Percentiles rank a stretch among this genome's conserved stretches.
These are phyloP conservation scores for Sporothrix brunneoviolacea DNA, from an alignment of 2,329 filamentous ascomycete species.

Conservation along the genomic window DNA sequence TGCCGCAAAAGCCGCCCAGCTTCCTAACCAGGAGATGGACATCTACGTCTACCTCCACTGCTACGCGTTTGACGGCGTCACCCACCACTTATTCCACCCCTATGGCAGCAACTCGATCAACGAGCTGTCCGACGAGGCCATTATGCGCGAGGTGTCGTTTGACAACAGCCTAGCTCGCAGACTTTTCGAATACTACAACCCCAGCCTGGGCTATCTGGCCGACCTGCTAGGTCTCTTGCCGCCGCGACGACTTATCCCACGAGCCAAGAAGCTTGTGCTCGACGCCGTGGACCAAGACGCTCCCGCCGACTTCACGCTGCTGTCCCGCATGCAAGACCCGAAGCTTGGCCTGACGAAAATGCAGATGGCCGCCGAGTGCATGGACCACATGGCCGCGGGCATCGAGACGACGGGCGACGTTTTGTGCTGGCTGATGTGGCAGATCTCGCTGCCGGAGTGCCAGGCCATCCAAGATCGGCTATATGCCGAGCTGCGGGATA, in stretches of 20 bases:
- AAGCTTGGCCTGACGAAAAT: constrained; percentile 37
- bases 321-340: constrained; percentile 47
- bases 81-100: constrained; percentile 62
- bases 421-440: constrained; percentile 64
- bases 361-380: constrained; percentile 59
- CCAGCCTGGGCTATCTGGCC: constrained; percentile 40
- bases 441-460: constrained; percentile 55
- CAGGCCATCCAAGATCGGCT: constrained; percentile 44
- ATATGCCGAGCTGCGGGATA: constrained; percentile 41
- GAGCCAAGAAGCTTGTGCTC: constrained; percentile 53
- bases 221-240: constrained; percentile 38
- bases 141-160: constrained; percentile 63
- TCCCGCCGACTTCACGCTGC: constrained; percentile 47
- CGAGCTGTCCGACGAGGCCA: constrained; percentile 47
- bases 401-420: constrained; percentile 68
- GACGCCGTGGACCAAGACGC: constrained; percentile 39
- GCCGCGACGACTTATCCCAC: constrained; percentile 50
- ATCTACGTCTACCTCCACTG: constrained; percentile 54
- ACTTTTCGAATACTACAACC: constrained; percentile 52
- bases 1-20: constrained; percentile 42
- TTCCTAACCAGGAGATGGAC: constrained; percentile 43
- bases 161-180: constrained; percentile 61
- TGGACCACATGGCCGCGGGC: constrained; percentile 65
- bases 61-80: constrained; percentile 62
- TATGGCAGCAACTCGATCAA: constrained; percentile 55